Evolutionary conservation across 495 filamentous ascomycete genomes (phyloP).

Genomic region (Tetracladium setigerum): DNA sequence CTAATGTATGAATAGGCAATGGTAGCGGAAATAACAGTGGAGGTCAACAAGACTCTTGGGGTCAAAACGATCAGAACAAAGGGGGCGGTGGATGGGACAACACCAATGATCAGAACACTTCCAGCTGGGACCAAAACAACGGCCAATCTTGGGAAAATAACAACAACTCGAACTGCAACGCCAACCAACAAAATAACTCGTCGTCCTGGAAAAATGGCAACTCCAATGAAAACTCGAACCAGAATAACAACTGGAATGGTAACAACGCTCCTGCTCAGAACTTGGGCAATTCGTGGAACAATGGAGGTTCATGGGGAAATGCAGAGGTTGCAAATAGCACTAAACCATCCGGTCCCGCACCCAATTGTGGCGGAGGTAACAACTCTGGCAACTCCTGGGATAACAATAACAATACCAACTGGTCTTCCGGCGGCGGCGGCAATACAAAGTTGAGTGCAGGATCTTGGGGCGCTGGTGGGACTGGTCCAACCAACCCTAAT

Average conservation of each 20-base stretch:
- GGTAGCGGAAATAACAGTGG: no score
- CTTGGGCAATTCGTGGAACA: conserved; percentile 5
- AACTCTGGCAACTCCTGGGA: not conserved
- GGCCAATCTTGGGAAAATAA: no score
- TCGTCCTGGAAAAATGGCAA: not conserved
- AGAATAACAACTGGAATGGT: not conserved
- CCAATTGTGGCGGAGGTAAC: no score
- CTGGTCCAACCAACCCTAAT: not conserved
- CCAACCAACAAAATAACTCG: conserved; percentile 4
- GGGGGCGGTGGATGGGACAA: no score
- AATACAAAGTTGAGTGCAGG: not conserved
- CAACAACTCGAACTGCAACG: not conserved
- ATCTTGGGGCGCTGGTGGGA: not conserved
- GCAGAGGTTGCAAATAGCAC: not conserved
- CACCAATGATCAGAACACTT: no score
- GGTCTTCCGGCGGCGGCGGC: not conserved
- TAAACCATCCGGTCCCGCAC: not conserved
- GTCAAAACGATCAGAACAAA: no score
- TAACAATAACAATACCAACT: not conserved
- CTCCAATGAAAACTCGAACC: conserved; percentile 6
- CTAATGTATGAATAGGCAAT: no score
- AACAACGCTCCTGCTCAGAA: not conserved
- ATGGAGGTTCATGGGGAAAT: not conserved
- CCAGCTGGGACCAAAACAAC: conserved; percentile 11
- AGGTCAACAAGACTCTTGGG: no score